These are phyloP conservation scores for Chiua virens DNA, from an alignment of 768 basidiomycete species.

Conservation along the genomic window DNA sequence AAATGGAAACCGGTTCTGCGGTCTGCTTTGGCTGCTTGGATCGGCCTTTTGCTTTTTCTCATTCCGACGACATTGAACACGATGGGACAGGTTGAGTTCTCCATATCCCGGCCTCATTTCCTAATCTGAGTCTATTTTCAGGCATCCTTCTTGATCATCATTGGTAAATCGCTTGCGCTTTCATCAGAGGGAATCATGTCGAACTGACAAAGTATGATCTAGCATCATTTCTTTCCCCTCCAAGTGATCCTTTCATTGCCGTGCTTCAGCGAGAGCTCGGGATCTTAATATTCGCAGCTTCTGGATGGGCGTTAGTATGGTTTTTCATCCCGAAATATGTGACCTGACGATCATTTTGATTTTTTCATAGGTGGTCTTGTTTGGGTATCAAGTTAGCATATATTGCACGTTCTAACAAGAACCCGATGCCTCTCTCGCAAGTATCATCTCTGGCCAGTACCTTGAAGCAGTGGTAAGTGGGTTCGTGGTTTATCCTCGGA, in stretches of 20 bases:
- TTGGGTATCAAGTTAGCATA: slow-evolving; percentile 64
- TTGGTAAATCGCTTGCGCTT: slow-evolving; percentile 41
- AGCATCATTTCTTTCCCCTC: slow-evolving; percentile 69
- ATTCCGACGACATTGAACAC: slow-evolving; percentile 47
- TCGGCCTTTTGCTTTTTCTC: slow-evolving; percentile 57
- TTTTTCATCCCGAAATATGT: not conserved
- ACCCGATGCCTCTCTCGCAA: slow-evolving; percentile 37
- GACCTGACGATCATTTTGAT: not conserved
- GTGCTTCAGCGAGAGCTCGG: slow-evolving; percentile 65
- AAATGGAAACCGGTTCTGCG: slow-evolving; percentile 65
- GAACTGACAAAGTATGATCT: not conserved
- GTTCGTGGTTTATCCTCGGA: not conserved
- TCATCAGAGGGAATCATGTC: not conserved
- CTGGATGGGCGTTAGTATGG: slow-evolving; percentile 61
- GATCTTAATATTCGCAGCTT: slow-evolving; percentile 46
- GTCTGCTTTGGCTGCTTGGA: slow-evolving; percentile 61
- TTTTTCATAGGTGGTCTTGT: slow-evolving; percentile 56
- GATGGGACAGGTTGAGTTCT: slow-evolving; percentile 54
- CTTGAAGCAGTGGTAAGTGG: slow-evolving; percentile 47
- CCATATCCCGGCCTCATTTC: not conserved
- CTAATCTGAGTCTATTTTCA: slow-evolving; percentile 23
- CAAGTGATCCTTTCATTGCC: slow-evolving; percentile 64
- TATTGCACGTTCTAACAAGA: slow-evolving; percentile 48
- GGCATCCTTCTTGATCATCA: slow-evolving; percentile 65
- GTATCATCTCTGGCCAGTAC: slow-evolving; percentile 52